phyloP scores from a whole-genome alignment of 164 flowering plant species.

The Chimonanthus salicifolius region DNA sequence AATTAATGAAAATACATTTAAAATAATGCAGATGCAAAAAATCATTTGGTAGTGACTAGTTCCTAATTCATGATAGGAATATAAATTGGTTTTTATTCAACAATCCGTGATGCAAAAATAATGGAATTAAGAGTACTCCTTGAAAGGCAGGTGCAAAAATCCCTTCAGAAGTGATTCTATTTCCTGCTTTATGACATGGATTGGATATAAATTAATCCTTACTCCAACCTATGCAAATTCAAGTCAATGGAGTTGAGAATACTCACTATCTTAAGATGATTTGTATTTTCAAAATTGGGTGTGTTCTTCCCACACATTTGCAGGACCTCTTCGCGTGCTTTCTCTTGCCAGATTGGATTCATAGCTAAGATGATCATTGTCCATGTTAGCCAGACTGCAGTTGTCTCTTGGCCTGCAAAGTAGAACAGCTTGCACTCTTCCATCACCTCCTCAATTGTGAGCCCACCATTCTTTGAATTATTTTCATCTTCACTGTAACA shows the following conservation, averaged over 20 bases:
- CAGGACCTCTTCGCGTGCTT: slow-evolving; percentile 18
- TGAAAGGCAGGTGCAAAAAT: not conserved
- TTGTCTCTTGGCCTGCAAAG: slow-evolving; percentile 23
- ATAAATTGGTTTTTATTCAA: no score
- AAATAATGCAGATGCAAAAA: no score
- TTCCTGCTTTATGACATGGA: not conserved
- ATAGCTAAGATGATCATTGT: slow-evolving; percentile 13
- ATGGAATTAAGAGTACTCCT: no score
- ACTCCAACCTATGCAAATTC: not conserved
- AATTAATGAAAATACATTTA: no score
- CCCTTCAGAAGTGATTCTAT: not conserved
- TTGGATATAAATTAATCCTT: not conserved
- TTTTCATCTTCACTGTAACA: slow-evolving; percentile 1
- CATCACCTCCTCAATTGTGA: slow-evolving; percentile 23
- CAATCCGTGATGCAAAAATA: no score
- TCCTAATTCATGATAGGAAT: no score
- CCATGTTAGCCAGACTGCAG: slow-evolving; percentile 18
- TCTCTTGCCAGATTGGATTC: slow-evolving; percentile 17
- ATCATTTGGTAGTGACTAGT: no score
- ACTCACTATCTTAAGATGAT: slow-evolving; percentile 27
- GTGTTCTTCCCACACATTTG: slow-evolving; percentile 10
- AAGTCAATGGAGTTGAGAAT: not conserved
- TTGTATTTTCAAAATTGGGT: slow-evolving; percentile 13
- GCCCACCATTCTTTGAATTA: slow-evolving; percentile 2
- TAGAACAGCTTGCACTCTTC: slow-evolving; percentile 35